Evolutionary conservation across 176 grass and related monocot genomes (phyloP).

Genomic region (Eleusine indica): DNA sequence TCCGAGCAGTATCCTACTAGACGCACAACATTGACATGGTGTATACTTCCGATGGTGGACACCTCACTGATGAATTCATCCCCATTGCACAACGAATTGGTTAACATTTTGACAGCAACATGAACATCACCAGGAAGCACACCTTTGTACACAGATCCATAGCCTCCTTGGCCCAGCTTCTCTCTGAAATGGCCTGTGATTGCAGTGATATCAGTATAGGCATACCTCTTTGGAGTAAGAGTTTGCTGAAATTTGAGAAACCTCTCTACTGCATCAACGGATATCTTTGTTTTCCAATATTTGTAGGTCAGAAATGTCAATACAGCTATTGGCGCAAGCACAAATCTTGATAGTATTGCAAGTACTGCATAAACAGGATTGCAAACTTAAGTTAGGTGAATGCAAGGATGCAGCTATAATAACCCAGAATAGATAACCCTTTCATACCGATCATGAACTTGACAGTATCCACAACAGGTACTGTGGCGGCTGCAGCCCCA

Average conservation of each 20-base stretch:
- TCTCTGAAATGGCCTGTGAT: constrained; percentile 59
- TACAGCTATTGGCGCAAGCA: neutral
- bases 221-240: constrained; percentile 39
- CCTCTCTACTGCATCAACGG: constrained; percentile 41
- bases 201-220: constrained; percentile 49
- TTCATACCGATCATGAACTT: too few species aligned
- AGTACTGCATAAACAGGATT: neutral
- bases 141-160: constrained; percentile 24
- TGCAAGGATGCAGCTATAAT: too few species aligned
- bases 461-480: neutral
- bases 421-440: too few species aligned
- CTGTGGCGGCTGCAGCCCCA: neutral
- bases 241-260: constrained; percentile 37
- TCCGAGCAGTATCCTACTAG: constrained; percentile 51
- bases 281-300: constrained; percentile 33
- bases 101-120: constrained; percentile 51
- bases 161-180: constrained; percentile 56
- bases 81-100: constrained; percentile 32
- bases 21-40: constrained; percentile 54
- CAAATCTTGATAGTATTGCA: neutral
- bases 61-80: constrained; percentile 58
- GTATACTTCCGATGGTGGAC: constrained; percentile 40
- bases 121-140: neutral
- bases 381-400: neutral
- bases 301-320: constrained; percentile 44